Percentiles rank a stretch among this genome's conserved stretches.
phyloP scores from a whole-genome alignment of 1,139 yeast genomes.

The Kluyveromyces sp. region DNA sequence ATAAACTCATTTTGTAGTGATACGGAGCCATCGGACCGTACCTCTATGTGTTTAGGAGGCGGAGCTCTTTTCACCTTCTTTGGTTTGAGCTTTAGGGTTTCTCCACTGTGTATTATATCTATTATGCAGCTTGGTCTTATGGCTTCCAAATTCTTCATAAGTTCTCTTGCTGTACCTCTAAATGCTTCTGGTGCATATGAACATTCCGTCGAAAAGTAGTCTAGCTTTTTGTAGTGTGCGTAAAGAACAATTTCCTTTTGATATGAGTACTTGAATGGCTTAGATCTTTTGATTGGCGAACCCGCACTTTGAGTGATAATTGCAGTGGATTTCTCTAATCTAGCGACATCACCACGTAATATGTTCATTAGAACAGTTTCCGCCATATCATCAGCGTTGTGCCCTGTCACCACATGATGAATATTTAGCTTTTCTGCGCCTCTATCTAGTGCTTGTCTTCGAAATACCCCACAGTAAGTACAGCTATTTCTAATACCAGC shows the following conservation, averaged over 20 bases:
- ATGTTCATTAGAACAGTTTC: slow-evolving; percentile 95
- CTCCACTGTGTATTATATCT: slow-evolving; percentile 93
- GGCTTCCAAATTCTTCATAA: slow-evolving; percentile 82
- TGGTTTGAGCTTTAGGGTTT: slow-evolving; percentile 62
- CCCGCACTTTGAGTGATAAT: slow-evolving; percentile 77
- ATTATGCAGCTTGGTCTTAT: slow-evolving; percentile 89
- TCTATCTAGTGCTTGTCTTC: slow-evolving; percentile 93
- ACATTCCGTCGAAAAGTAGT: slow-evolving; percentile 95
- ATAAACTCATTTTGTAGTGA: slow-evolving; percentile 34
- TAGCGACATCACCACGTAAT: slow-evolving; percentile 89
- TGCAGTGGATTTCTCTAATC: slow-evolving; percentile 84
- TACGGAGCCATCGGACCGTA: slow-evolving; percentile 56
- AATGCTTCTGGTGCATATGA: slow-evolving; percentile 98
- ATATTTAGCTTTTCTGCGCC: slow-evolving; percentile 90
- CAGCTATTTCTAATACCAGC: slow-evolving; percentile 93
- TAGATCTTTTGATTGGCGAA: slow-evolving; percentile 79
- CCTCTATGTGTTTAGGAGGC: slow-evolving; percentile 38
- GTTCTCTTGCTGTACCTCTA: slow-evolving; percentile 91
- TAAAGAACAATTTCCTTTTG: slow-evolving; percentile 96
- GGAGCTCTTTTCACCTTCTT: slow-evolving; percentile 33
- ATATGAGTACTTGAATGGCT: slow-evolving; percentile 92
- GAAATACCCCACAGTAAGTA: slow-evolving; percentile 94
- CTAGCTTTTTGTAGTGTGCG: slow-evolving; percentile 92
- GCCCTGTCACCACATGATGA: slow-evolving; percentile 93
- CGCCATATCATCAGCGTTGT: slow-evolving; percentile 98